Base-by-base conservation (phyloP, 2,329 filamentous ascomycete genomes). In the Orbilia brochopaga region DNA sequence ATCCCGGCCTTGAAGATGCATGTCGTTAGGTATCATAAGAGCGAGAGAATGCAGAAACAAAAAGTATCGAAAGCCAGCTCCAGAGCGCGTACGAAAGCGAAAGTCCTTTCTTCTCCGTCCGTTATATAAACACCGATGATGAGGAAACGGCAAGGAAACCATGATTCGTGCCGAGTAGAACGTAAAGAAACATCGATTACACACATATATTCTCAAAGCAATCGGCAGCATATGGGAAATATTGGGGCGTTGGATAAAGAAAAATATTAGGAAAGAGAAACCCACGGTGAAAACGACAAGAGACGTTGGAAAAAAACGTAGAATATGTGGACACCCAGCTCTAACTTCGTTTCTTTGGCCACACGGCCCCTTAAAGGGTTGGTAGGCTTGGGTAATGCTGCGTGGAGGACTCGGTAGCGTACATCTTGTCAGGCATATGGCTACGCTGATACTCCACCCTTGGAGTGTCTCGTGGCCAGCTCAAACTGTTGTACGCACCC, bases 11-110 rank as follows among this genome's bases (percentile, higher is more conserved):
- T 62, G 24, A 72, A 61, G 65, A 65, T 69, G 70, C 69, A 74
- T 62, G 58, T 74, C 59, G 23, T 72, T 73, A 73, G 57, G 69
- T 73, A 70, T 74, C 58, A 58, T 72, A 57, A 48, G 8, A 59
- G 32, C 46, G 51, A 55, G 51, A 50, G 40, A 42, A n/a, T 42
- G 42, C 44, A 21, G 35, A 59, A 24, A 50, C 1, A 15, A 61
- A 15, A 42, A 37, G 44, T 13, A 50, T 10, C n/a, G 50, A 50
- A 67, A 37, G 59, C 21, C 48, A n/a, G 19, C 27, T 37, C 56
- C 55, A 58, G 64, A 73, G 63, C 59, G 66, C 62, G 59, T 69
- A 74, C 46, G 66, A 57, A 46, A 58, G 46, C 35, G 50, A 61
- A 24, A 27, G 17, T 23, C 40, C 48, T 52, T 46, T n/a, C 35